phyloP scores from a whole-genome alignment of 495 filamentous ascomycete species.

The Penicillium antarcticum region DNA sequence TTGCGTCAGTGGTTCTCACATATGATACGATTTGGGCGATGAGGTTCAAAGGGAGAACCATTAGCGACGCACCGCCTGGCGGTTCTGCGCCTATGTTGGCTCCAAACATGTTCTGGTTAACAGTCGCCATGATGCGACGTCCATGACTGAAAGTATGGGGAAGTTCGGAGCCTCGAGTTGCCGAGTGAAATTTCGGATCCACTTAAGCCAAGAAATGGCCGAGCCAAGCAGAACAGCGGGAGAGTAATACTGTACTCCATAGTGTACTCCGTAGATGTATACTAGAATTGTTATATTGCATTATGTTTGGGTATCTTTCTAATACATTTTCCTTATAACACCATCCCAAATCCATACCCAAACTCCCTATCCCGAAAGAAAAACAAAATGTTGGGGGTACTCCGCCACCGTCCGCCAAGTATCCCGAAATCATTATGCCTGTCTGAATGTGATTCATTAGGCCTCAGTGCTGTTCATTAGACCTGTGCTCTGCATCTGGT shows the following conservation, averaged over 20 bases:
- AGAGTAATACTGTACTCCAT: too few species aligned
- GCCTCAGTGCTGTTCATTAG: not conserved
- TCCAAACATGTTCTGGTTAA: slow-evolving; percentile 48
- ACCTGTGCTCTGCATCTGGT: not conserved
- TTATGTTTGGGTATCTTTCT: slow-evolving; percentile 4
- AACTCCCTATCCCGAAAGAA: not conserved
- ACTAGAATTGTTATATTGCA: too few species aligned
- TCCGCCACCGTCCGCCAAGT: not conserved
- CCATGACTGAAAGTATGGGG: slow-evolving; percentile 17
- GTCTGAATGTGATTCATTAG: too few species aligned
- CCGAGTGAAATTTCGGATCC: slow-evolving; percentile 16
- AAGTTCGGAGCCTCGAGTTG: slow-evolving; percentile 22
- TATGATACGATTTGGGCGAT: slow-evolving; percentile 53
- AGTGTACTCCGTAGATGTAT: too few species aligned
- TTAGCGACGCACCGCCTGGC: slow-evolving; percentile 31
- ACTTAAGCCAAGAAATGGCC: slow-evolving; percentile 4
- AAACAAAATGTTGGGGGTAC: slow-evolving; percentile 3
- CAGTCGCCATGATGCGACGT: slow-evolving; percentile 45
- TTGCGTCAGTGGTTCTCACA: slow-evolving; percentile 29
- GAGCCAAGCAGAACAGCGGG: not conserved
- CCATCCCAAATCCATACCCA: not conserved
- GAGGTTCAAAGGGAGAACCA: slow-evolving; percentile 56
- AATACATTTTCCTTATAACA: not conserved
- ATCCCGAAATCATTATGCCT: too few species aligned
- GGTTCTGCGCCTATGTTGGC: slow-evolving; percentile 33